A percentile compares a stretch with the other conserved stretches of the same genome.
These are phyloP conservation scores for Aurantiochytrium sp. DNA, from an alignment of 108 stramenopile genomes.

Conservation along the genomic window DNA sequence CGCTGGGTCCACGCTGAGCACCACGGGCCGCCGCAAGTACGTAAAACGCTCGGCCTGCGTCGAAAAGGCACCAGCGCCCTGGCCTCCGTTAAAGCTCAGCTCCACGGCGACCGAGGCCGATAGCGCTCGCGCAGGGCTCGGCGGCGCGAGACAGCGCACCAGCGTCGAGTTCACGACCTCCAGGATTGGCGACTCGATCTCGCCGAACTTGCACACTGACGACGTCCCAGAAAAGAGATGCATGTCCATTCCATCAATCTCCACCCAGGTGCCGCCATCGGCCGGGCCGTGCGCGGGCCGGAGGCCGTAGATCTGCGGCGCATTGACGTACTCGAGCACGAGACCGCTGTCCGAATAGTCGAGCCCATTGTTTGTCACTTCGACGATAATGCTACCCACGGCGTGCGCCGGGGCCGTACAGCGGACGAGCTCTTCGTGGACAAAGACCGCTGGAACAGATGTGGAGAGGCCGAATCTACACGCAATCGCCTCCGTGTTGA, in stretches of 20 bases:
- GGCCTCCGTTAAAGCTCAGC: neutral
- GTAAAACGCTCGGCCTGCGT: neutral
- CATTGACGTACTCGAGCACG: neutral
- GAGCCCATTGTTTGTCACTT: conserved; percentile 43
- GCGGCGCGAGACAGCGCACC: neutral
- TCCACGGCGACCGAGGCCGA: neutral
- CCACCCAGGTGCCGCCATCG: neutral
- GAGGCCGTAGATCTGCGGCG: neutral
- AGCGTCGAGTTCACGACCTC: neutral
- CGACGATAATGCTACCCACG: conserved; percentile 35
- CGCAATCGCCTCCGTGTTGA: neutral
- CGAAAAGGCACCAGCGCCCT: neutral
- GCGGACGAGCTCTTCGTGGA: neutral
- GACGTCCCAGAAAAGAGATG: neutral
- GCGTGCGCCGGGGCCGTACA: conserved; percentile 9
- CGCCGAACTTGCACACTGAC: neutral
- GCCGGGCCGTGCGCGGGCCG: neutral
- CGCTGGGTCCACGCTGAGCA: neutral
- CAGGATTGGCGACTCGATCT: neutral
- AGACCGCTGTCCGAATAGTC: conserved; percentile 38
- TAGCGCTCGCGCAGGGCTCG: neutral
- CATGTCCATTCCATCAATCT: neutral
- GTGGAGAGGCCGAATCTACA: neutral
- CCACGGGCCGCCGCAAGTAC: neutral
- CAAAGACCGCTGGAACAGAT: neutral